Evolutionary conservation across 2,329 filamentous ascomycete genomes (phyloP), one percentile per base, ranked within the genome.

Genomic region (Nothophaeocryptopus gaeumannii): DNA sequence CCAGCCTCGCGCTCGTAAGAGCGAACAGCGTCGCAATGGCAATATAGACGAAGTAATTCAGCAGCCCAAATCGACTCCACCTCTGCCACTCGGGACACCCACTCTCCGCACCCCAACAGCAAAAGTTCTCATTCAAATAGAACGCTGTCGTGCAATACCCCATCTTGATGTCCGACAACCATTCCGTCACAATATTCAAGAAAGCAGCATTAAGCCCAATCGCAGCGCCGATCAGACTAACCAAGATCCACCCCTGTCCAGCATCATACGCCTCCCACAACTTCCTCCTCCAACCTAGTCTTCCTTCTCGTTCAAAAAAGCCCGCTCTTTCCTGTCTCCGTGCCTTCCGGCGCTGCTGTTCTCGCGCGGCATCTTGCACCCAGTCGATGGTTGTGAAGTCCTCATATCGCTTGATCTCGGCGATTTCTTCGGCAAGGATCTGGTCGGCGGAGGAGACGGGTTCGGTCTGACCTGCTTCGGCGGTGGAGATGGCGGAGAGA

Each of bases 351-450:
- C 91, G 83, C 39, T 88, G 76, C 67, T 95, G 89, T 69, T 96
- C 93, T 57, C 91, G 86, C 31, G 90, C 86, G 9, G 92, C 91
- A 79, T 99, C 93, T 70, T 99, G 92, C 0, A 99, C 92, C 93
- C 93, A 99, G 72, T 99, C 93, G 80, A 93, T 93, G 1, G 93
- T 99, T 5, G 91, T 96, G 68, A 99, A 99, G 72, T 99, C 93
- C 80, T 83, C 93, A 73, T 99, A 99, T 74, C 92, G 82, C 74
- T 96, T 96, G 68, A 99, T 97, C 75, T 96, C 87, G 20, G 88
- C 91, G 66, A 99, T 96, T 74, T 99, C 93, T 66, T 97, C 91
- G 54, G 90, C 87, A 59, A 95, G 89, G 55, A 85, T 82, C 54
- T 85, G 81, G 63, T 88, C 82, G 47, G 78, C 82, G 26, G 76